Evolutionary conservation across 2,329 filamentous ascomycete species (phyloP).

Genomic region (Phialophora verrucosa): DNA sequence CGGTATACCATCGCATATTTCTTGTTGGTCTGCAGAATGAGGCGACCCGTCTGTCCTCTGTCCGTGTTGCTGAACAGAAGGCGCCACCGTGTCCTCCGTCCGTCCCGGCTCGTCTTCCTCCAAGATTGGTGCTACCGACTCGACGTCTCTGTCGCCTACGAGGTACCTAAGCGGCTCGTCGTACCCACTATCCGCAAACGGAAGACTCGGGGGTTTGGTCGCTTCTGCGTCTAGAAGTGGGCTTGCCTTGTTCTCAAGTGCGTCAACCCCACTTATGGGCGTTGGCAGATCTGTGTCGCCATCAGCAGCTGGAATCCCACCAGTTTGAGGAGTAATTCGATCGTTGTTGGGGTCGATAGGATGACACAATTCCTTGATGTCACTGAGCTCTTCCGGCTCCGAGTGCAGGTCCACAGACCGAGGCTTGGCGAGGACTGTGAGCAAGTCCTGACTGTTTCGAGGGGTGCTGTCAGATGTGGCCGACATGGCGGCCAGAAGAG

Average conservation of each 20-base stretch:
- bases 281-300: background rate
- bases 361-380: background rate
- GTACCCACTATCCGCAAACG: slow-evolving; percentile 34
- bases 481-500: slow-evolving; percentile 26
- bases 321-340: background rate
- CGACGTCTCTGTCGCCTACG: background rate
- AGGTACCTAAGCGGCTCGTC: slow-evolving; percentile 27
- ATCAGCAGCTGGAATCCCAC: background rate
- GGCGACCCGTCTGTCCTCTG: background rate
- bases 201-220: slow-evolving; percentile 22
- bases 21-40: background rate
- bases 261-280: background rate
- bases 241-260: background rate
- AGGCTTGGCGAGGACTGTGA: slow-evolving; percentile 18
- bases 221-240: background rate
- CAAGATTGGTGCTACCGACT: background rate
- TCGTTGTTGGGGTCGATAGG: background rate
- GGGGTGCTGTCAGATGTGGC: slow-evolving; percentile 35
- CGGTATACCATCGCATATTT: background rate
- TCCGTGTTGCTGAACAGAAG: background rate
- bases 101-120: slow-evolving; percentile 1
- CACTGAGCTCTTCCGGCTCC: background rate
- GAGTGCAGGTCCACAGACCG: background rate
- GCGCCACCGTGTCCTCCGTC: background rate
- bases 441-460: slow-evolving; percentile 32